Evolutionary conservation across 176 grass and related monocot genomes (phyloP), one percentile per base, ranked within the genome.

Genomic region (Tuctoria greenei): DNA sequence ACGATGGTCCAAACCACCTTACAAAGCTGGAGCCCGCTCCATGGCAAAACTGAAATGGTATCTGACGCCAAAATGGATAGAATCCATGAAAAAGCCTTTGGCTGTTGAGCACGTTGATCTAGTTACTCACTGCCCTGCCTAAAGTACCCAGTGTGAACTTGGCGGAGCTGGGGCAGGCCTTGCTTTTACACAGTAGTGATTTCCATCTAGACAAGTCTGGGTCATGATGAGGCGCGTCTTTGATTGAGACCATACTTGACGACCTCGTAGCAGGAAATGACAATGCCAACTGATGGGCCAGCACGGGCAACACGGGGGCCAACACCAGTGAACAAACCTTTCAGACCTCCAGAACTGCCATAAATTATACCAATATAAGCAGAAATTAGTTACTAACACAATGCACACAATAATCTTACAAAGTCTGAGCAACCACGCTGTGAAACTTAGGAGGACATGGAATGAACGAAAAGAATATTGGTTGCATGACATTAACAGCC

Each of bases 231-330:
- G 31, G 31, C 31, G 31, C 87, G 13, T 47, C 81, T 85, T 75
- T 89, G 75, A 85, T 91, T 81, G 26, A 97, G 73, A 84, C 74
- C 84, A 74, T 87, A 83, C 64, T 97, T 97, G 35, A 97, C 84
- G 2, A 97, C 91, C 82, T 97, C 94, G 2, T 97, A 97, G 54
- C 93, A 97, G 42, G 94, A 93, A 60, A 97, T 54, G 9, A 97
- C 91, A 45, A 97, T 97, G 21, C 94, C 94, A 56, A 97, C 94
- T 25, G 94, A 97, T 79, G 94, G 94, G 3, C 94, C 94, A 35
- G 94, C 91, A 67, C 94, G 94, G 16, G 80, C 94, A 25, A 97
- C 90, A 44, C 94, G 88, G 8, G 94, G 94, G 13, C 90, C 88
- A 16, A 91, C 84, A 62, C 94, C 94, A 9, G 88, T 89, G 67